A percentile compares a stretch with the other conserved stretches of the same genome.
Evolutionary conservation across 108 stramenopile genomes (phyloP).

Genomic region (Chaetoceros tenuissimus): DNA sequence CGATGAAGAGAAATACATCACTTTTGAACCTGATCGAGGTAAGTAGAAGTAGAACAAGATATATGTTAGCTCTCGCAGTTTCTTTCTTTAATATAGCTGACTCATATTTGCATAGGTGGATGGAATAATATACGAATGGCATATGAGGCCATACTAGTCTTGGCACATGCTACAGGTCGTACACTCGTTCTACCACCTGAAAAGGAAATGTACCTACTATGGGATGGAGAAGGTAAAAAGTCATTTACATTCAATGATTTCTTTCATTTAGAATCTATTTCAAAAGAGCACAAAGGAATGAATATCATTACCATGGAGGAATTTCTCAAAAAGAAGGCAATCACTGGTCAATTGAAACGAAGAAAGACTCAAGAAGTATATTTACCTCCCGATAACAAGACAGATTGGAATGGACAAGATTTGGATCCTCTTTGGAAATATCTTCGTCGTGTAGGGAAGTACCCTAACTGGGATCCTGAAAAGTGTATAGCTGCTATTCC

Average conservation of each 20-base stretch:
- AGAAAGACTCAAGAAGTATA: constrained; percentile 7
- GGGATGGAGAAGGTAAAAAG: constrained; percentile 31
- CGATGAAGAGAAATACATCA: constrained; percentile 48
- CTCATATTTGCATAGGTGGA: too few relatives aligned
- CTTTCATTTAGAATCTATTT: constrained; percentile 69
- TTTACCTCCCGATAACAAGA: constrained; percentile 7
- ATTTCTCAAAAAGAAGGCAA: constrained; percentile 59
- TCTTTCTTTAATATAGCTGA: too few relatives aligned
- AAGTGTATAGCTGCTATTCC: constrained; percentile 78
- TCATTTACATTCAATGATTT: constrained; percentile 66
- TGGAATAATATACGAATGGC: constrained; percentile 96
- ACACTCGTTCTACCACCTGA: constrained; percentile 84
- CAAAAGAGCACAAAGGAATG: constrained; percentile 66
- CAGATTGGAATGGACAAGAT: constrained; percentile 19
- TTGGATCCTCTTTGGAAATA: neutral
- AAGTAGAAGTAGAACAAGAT: too few relatives aligned
- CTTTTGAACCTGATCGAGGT: constrained; percentile 86
- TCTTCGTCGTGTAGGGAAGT: constrained; percentile 26
- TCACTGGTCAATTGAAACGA: constrained; percentile 29
- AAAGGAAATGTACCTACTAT: constrained; percentile 58
- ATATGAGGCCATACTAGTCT: constrained; percentile 79
- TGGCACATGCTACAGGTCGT: constrained; percentile 86
- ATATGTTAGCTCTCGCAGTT: too few relatives aligned
- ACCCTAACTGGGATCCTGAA: constrained; percentile 55
- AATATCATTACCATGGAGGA: constrained; percentile 81